Conservation (phyloP, 495 filamentous ascomycete species). For the Penicillium steckii region DNA sequence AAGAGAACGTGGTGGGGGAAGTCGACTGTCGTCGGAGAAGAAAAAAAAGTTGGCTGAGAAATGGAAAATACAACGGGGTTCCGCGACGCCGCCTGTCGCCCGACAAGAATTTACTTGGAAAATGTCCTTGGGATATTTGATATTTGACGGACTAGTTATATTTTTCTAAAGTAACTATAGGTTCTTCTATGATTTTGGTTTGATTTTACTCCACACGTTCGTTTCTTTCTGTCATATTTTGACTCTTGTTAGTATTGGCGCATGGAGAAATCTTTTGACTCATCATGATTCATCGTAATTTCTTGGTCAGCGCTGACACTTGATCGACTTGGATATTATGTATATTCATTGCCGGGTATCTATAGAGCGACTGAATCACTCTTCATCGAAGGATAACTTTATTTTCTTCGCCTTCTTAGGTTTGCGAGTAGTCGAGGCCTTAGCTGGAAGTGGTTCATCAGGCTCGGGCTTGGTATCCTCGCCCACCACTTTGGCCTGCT, state of each 20-base stretch:
- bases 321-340: background rate
- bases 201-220: too few species aligned
- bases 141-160: too few species aligned
- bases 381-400: constrained; percentile 46
- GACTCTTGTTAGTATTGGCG: background rate
- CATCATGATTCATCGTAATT: constrained; percentile 19
- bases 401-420: constrained; percentile 48
- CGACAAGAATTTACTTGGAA: background rate
- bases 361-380: background rate
- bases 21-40: constrained; percentile 15
- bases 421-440: constrained; percentile 29
- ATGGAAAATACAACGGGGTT: constrained; percentile 7
- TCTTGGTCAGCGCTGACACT: background rate
- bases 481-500: constrained; percentile 42
- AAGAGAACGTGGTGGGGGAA: constrained; percentile 15
- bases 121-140: background rate
- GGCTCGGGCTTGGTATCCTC: constrained; percentile 28
- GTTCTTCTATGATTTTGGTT: too few species aligned
- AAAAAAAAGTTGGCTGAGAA: constrained; percentile 29
- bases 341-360: constrained; percentile 6
- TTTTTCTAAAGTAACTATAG: too few species aligned
- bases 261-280: constrained; percentile 13
- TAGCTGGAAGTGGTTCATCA: constrained; percentile 22
- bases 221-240: background rate
- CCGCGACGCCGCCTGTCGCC: background rate